Conservation (phyloP, 2,329 filamentous ascomycete species). For the Eurotiales sp. region DNA sequence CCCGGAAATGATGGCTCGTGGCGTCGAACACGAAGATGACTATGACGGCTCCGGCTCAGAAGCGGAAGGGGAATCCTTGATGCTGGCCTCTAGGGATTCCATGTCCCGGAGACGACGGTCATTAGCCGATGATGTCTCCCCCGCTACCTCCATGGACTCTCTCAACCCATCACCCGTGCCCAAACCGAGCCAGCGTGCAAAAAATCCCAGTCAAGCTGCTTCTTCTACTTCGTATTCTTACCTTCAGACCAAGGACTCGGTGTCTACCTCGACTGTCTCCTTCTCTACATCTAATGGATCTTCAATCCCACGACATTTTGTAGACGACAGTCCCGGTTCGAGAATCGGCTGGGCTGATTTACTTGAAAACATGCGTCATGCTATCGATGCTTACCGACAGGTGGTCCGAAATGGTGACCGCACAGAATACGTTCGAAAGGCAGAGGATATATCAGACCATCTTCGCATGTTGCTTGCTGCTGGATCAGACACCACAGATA, state of each 20-base stretch:
- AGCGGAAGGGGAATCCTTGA: conserved; percentile 70
- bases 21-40: conserved; percentile 79
- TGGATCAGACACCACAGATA: conserved; percentile 94
- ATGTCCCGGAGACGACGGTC: conserved; percentile 65
- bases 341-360: conserved; percentile 85
- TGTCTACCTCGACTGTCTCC: conserved; percentile 53
- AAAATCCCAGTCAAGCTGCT: conserved; percentile 16
- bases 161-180: conserved; percentile 66
- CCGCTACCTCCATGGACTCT: conserved; percentile 87
- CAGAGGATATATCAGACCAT: conserved; percentile 98
- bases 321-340: conserved; percentile 78
- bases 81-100: conserved; percentile 65
- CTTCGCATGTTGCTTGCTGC: conserved; percentile 88
- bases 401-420: conserved; percentile 79
- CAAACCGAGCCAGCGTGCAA: conserved; percentile 49
- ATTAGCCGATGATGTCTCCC: conserved; percentile 69
- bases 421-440: conserved; percentile 85
- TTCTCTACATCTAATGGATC: conserved; percentile 31
- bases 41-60: conserved; percentile 90
- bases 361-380: conserved; percentile 86
- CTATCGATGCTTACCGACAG: conserved; percentile 84
- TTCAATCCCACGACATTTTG: conserved; percentile 73
- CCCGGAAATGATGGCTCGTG: conserved; percentile 83
- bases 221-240: conserved; percentile 23
- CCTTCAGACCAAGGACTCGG: conserved; percentile 29